Evolutionary conservation across 2,329 filamentous ascomycete genomes (phyloP).

Genomic region (Colletotrichum graminicola): DNA sequence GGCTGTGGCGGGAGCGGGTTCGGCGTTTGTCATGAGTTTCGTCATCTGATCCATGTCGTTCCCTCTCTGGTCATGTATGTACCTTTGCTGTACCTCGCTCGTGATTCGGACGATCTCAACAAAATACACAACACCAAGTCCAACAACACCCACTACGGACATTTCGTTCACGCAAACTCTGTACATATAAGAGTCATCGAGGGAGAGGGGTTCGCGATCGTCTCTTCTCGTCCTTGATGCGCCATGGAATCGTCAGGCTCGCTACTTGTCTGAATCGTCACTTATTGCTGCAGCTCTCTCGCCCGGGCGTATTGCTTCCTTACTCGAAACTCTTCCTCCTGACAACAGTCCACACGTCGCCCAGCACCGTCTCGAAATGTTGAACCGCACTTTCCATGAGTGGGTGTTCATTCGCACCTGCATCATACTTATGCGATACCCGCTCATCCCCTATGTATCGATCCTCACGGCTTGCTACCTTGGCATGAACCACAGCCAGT

Average conservation of each 20-base stretch:
- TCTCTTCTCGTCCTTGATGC: not conserved
- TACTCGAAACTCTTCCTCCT: not conserved
- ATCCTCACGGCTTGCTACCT: constrained; percentile 46
- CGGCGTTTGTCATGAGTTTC: not conserved
- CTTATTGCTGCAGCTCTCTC: not conserved
- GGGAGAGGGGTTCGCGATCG: not conserved
- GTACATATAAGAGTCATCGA: not conserved
- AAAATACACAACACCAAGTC: constrained; percentile 12
- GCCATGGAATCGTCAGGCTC: not conserved
- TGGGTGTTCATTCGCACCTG: constrained; percentile 57
- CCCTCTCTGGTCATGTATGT: not conserved
- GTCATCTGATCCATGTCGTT: constrained; percentile 13
- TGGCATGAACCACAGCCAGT: constrained; percentile 39
- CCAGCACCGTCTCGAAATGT: constrained; percentile 19
- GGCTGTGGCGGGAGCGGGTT: not conserved
- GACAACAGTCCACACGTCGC: not conserved
- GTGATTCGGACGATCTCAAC: constrained; percentile 2
- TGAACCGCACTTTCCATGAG: constrained; percentile 38
- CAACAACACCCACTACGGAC: not conserved
- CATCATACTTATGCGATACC: constrained; percentile 62
- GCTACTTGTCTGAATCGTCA: not conserved
- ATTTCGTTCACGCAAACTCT: not conserved
- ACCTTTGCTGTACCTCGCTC: constrained; percentile 6
- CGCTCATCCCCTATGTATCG: constrained; percentile 59
- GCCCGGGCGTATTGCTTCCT: not conserved